A percentile compares a stretch with the other conserved stretches of the same genome.
These are phyloP conservation scores for Cupressus sempervirens DNA, from an alignment of 75 land plant genomes.

Conservation along the genomic window DNA sequence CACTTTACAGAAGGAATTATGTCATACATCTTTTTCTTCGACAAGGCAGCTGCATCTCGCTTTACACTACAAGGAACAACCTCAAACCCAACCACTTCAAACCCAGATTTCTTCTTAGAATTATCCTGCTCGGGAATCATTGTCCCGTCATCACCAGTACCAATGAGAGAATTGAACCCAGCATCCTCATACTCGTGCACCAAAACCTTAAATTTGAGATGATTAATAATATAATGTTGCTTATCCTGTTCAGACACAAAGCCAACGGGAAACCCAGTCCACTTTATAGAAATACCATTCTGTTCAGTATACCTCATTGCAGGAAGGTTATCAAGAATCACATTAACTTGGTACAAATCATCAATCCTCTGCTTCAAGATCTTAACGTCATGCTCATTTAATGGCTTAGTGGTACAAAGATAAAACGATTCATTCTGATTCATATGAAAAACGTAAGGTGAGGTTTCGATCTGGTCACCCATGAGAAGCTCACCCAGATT, in stretches of 20 bases:
- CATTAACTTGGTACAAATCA: slow-evolving; percentile 77
- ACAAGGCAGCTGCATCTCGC: slow-evolving; percentile 25
- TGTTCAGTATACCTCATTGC: slow-evolving; percentile 52
- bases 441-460: slow-evolving; percentile 72
- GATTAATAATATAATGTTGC: slow-evolving; percentile 55
- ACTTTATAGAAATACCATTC: slow-evolving; percentile 40
- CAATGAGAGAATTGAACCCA: slow-evolving; percentile 39
- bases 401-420: slow-evolving; percentile 44
- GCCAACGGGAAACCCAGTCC: slow-evolving; percentile 84
- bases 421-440: slow-evolving; percentile 47
- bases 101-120: slow-evolving; percentile 37
- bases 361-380: slow-evolving; percentile 57
- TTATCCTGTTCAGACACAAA: slow-evolving; percentile 22
- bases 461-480: slow-evolving; percentile 89
- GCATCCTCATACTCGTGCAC: slow-evolving; percentile 63
- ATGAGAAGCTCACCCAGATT: slow-evolving; percentile 90
- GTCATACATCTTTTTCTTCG: slow-evolving; percentile 40
- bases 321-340: slow-evolving; percentile 83
- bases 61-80: slow-evolving; percentile 61
- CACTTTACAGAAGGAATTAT: slow-evolving; percentile 20
- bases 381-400: slow-evolving; percentile 42
- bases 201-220: slow-evolving; percentile 56
- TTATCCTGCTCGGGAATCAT: slow-evolving; percentile 25
- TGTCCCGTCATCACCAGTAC: slow-evolving; percentile 58
- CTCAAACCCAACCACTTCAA: slow-evolving; percentile 79